Evolutionary conservation across 164 flowering plant genomes (phyloP), one percentile per base, ranked within the genome.

Genomic region (Litsea cubeba): DNA sequence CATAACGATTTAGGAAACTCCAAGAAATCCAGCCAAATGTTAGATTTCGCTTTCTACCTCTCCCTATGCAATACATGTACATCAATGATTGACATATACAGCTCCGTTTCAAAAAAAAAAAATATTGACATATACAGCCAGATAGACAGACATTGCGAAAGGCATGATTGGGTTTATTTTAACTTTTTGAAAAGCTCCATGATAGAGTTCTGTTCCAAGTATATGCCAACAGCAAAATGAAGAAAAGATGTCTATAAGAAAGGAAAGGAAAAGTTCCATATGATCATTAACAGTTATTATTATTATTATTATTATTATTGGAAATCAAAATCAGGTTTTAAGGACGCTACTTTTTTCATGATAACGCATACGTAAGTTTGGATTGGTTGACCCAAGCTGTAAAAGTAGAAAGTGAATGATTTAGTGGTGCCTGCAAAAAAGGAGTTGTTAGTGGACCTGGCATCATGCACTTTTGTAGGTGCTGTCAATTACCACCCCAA

Each of bases 351-450:
- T 66, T 20, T 66, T 66, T 15, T 66, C 28, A 28, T 12, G 46
- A 28, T 15, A 66, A 66, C 28, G 50, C 46, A 30, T 6, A 14
- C 12, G n/a, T 54, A 54, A 66, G 69, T 66, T 28, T 28, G 67
- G 69, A 66, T 14, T 63, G 66, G 66, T 63, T 63, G 28, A 12
- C 28, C 15, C 66, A 63, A 63, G 20, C 66, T 63, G 66, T 63
- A 63, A 63, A 63, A 25, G 66, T 23, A 63, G 66, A 63, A 63
- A 63, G 66, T 23, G 66, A 63, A 63, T 30, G 20, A 35, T 28
- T 20, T 18, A 15, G 40, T 30, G 46, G n/a, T 66, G 46, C 46
- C 32, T 8, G 6, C 20, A 32, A 30, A 28, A 66, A 30, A 66
- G 5, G 69, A 28, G 20, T 66, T 66, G 46, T 20, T 66, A 66